Conservation (phyloP, 2,329 filamentous ascomycete genomes). For the Talaromyces sp. region DNA sequence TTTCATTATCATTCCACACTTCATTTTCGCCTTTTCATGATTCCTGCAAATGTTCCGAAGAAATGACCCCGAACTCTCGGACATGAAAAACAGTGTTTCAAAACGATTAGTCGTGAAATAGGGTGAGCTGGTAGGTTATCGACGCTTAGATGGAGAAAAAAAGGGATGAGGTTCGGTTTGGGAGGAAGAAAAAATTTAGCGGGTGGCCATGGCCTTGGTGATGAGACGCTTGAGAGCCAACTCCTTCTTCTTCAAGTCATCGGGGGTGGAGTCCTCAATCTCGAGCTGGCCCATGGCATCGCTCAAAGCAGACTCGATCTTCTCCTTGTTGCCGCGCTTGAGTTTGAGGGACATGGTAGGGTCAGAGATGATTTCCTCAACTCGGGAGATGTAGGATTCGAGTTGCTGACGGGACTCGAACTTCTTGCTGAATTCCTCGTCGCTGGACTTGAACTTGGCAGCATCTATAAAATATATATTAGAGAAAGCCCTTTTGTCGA, state of each 20-base stretch:
- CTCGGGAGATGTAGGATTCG: constrained; percentile 96
- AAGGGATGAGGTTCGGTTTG: background rate
- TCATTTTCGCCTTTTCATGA: constrained; percentile 1
- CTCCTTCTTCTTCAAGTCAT: constrained; percentile 99
- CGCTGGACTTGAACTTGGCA: constrained; percentile 96
- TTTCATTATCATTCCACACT: constrained; percentile 11
- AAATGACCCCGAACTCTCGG: background rate
- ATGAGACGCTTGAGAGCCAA: constrained; percentile 94
- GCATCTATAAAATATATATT: constrained; percentile 56
- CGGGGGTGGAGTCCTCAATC: constrained; percentile 82
- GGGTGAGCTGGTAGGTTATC: background rate
- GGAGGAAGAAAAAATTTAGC: constrained; percentile 51
- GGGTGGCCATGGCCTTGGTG: constrained; percentile 95
- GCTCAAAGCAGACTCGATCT: constrained; percentile 94
- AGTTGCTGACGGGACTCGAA: constrained; percentile 99
- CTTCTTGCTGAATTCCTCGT: constrained; percentile 98
- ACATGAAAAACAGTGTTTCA: constrained; percentile 1
- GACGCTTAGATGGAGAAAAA: background rate
- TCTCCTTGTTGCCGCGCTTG: constrained; percentile 99
- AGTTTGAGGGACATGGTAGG: constrained; percentile 93
- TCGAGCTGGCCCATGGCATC: constrained; percentile 98
- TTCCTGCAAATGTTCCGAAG: constrained; percentile 1
- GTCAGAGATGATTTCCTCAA: constrained; percentile 98
- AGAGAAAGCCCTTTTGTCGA: background rate
- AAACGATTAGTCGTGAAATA: constrained; percentile 1